Conservation (phyloP, 352 stramenopile genomes). For the Phytophthora colocasiae region DNA sequence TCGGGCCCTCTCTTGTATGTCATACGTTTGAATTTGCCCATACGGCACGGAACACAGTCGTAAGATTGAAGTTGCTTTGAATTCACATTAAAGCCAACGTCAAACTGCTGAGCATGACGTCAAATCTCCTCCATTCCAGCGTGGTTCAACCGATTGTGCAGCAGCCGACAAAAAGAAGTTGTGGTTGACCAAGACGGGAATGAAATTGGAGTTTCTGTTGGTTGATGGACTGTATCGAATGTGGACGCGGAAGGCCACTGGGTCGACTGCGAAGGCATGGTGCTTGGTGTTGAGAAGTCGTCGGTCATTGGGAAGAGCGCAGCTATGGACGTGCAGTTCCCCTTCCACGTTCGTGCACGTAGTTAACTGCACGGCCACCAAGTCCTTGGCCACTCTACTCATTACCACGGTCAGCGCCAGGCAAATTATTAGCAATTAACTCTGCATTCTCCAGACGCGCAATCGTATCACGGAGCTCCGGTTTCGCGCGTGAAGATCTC, state of each 20-base stretch:
- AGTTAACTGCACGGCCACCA: neutral
- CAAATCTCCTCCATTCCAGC: slow-evolving; percentile 15
- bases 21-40: slow-evolving; percentile 12
- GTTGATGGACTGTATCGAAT: too few species aligned
- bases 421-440: neutral
- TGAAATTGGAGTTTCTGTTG: too few species aligned
- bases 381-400: neutral
- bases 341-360: neutral
- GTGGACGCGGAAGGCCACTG: too few species aligned
- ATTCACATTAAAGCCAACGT: slow-evolving; percentile 1
- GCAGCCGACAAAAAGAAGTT: too few species aligned
- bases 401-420: neutral
- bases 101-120: slow-evolving; percentile 6
- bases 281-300: too few species aligned
- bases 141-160: slow-evolving; percentile 15
- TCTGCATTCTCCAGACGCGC: neutral
- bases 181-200: too few species aligned
- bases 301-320: too few species aligned
- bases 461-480: neutral
- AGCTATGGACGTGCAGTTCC: neutral
- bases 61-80: slow-evolving; percentile 5
- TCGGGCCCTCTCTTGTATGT: neutral
- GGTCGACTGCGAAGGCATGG: too few species aligned
- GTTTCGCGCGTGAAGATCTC: neutral
- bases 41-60: slow-evolving; percentile 19